phyloP scores from a whole-genome alignment of 108 stramenopile species.

The Skeletonema potamos region DNA sequence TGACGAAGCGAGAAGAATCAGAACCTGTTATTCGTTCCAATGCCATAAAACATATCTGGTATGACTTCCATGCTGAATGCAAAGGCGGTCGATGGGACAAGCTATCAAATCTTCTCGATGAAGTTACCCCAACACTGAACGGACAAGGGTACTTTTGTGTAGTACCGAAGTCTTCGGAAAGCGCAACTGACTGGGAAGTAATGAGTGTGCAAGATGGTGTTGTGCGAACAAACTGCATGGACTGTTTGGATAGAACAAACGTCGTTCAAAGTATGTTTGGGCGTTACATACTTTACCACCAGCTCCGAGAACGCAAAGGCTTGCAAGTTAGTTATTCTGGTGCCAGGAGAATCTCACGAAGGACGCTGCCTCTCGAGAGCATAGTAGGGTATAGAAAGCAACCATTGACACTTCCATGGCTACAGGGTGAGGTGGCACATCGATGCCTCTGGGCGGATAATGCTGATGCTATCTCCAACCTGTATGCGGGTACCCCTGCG shows the following conservation, averaged over 20 bases:
- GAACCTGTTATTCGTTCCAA: constrained; percentile 3
- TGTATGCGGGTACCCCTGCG: constrained; percentile 95
- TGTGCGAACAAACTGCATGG: constrained; percentile 98
- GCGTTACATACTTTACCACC: constrained; percentile 66
- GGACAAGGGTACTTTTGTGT: constrained; percentile 73
- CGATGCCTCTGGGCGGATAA: constrained; percentile 88
- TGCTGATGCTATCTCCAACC: constrained; percentile 88
- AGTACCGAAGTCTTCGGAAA: constrained; percentile 17
- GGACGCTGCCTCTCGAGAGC: constrained; percentile 39
- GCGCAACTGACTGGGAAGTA: constrained; percentile 39
- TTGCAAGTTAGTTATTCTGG: background rate
- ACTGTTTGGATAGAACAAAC: constrained; percentile 97
- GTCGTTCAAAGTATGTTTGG: constrained; percentile 96
- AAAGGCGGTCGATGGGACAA: constrained; percentile 88
- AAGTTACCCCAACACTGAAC: constrained; percentile 62
- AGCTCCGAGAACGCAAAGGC: constrained; percentile 40
- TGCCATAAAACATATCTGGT: constrained; percentile 85
- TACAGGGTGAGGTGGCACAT: constrained; percentile 68
- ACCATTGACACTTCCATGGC: constrained; percentile 65
- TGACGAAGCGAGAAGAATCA: background rate
- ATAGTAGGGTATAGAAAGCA: constrained; percentile 33
- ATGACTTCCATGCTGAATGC: constrained; percentile 97
- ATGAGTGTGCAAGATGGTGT: constrained; percentile 75
- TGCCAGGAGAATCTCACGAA: background rate
- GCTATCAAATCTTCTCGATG: constrained; percentile 67